Conservation (phyloP, 306 rosid genomes). For the Urtica urens region DNA sequence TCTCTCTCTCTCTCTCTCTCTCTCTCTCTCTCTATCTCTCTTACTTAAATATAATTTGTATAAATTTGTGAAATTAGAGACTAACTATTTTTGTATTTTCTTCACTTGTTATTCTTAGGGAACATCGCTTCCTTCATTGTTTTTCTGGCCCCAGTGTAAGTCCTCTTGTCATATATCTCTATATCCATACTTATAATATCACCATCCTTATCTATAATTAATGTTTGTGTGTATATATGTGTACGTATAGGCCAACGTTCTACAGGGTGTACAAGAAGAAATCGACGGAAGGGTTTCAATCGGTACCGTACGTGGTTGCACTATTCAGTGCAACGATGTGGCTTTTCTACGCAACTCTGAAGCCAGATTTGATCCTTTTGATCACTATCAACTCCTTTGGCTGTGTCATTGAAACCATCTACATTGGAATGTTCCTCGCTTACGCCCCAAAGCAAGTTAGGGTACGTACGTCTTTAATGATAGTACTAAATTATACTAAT, state of each 20-base stretch:
- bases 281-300: conserved; percentile 83
- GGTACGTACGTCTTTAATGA: conserved; percentile 17
- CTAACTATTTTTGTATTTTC: neutral
- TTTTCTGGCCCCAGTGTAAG: conserved; percentile 88
- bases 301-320: conserved; percentile 75
- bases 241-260: conserved; percentile 52
- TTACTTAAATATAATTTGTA: neutral
- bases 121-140: conserved; percentile 69
- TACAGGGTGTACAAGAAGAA: conserved; percentile 64
- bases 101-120: conserved; percentile 26
- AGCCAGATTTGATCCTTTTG: conserved; percentile 52
- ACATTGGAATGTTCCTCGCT: conserved; percentile 48
- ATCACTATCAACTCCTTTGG: conserved; percentile 72
- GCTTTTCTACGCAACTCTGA: conserved; percentile 74
- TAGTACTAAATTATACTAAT: neutral
- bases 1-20: no score
- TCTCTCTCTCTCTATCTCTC: no score
- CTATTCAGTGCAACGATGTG: conserved; percentile 88
- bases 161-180: neutral
- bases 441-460: conserved; percentile 66
- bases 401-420: conserved; percentile 63
- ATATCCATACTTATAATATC: neutral
- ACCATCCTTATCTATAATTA: neutral
- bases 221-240: neutral
- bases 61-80: neutral